These are phyloP conservation scores for Fusarium burgessii DNA, from an alignment of 2,329 filamentous ascomycete genomes.

Conservation along the genomic window DNA sequence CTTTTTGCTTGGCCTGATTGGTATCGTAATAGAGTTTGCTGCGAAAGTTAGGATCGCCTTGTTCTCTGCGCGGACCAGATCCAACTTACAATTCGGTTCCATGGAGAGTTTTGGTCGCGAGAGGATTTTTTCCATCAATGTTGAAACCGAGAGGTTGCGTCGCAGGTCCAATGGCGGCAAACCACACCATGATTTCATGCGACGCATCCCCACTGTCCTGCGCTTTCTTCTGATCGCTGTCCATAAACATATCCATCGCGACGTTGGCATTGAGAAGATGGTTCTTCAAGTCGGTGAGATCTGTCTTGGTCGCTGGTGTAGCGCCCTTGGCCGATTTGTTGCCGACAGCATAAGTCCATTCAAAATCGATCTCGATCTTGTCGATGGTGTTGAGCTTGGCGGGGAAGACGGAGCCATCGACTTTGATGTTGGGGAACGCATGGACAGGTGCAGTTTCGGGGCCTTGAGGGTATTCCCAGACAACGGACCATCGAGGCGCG, in stretches of 20 bases:
- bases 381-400: slow-evolving; percentile 54
- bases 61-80: neutral
- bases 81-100: slow-evolving; percentile 57
- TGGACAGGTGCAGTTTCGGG: slow-evolving; percentile 61
- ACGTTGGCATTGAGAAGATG: slow-evolving; percentile 65
- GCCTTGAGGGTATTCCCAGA: slow-evolving; percentile 63
- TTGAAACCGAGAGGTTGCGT: slow-evolving; percentile 61
- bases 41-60: neutral
- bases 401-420: slow-evolving; percentile 60
- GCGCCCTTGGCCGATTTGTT: slow-evolving; percentile 57
- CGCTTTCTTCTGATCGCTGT: slow-evolving; percentile 56
- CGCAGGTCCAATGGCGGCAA: slow-evolving; percentile 60
- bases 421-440: slow-evolving; percentile 65
- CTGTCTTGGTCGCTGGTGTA: slow-evolving; percentile 51
- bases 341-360: slow-evolving; percentile 64
- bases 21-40: slow-evolving; percentile 56
- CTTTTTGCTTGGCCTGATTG: slow-evolving; percentile 57
- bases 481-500: slow-evolving; percentile 63
- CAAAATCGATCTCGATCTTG: slow-evolving; percentile 58
- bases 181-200: slow-evolving; percentile 70
- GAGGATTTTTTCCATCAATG: slow-evolving; percentile 42
- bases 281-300: slow-evolving; percentile 49
- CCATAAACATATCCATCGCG: slow-evolving; percentile 70
- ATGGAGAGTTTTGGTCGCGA: slow-evolving; percentile 54
- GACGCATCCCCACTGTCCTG: slow-evolving; percentile 55